phyloP scores from a whole-genome alignment of 768 basidiomycete genomes.

The Mrakia frigida region DNA sequence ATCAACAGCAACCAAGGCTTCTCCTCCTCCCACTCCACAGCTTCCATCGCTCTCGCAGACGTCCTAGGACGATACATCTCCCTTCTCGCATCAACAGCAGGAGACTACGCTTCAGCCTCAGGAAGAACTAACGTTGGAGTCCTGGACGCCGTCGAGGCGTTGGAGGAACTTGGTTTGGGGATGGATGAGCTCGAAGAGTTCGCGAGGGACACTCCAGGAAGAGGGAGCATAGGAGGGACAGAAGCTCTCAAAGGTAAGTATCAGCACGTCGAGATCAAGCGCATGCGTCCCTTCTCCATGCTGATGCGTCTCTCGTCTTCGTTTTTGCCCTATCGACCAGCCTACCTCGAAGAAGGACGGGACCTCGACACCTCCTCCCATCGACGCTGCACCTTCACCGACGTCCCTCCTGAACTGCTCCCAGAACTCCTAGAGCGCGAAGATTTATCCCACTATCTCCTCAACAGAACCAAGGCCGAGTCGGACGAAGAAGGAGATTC shows the following conservation, averaged over 20 bases:
- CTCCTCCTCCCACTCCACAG: conserved; percentile 13
- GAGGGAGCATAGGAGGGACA: neutral
- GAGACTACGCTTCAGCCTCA: neutral
- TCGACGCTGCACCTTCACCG: conserved; percentile 11
- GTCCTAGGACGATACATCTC: conserved; percentile 9
- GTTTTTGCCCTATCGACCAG: neutral
- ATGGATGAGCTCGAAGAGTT: conserved; percentile 10
- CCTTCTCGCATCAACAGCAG: conserved; percentile 12
- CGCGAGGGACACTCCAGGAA: neutral
- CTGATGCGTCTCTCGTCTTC: neutral
- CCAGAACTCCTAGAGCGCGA: neutral
- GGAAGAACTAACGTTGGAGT: conserved; percentile 4
- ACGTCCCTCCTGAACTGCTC: neutral
- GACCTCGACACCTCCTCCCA: conserved; percentile 10
- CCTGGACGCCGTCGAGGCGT: conserved; percentile 5
- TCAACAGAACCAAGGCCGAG: neutral
- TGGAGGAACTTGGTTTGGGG: conserved; percentile 6
- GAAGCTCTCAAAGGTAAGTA: conserved; percentile 1
- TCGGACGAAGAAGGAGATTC: conserved; percentile 9
- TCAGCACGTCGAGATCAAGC: too few species aligned
- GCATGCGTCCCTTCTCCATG: too few species aligned
- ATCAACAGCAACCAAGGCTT: conserved; percentile 11
- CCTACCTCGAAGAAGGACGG: neutral
- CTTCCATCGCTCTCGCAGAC: conserved; percentile 21
- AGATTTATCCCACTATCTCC: neutral